These are phyloP conservation scores for Cichorium intybus DNA, from an alignment of 140 eudicot species.

Conservation along the genomic window DNA sequence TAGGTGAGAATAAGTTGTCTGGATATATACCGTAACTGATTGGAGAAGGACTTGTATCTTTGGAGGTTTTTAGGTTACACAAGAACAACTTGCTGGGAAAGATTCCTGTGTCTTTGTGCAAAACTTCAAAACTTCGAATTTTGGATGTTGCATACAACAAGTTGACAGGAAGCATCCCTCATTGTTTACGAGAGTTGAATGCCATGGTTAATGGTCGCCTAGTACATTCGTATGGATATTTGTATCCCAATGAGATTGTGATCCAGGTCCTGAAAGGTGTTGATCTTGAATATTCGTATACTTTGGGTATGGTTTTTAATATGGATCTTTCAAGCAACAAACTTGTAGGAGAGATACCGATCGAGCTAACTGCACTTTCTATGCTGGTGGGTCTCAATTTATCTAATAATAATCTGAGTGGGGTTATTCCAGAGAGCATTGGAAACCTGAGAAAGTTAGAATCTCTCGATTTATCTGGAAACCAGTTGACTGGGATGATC, in stretches of 20 bases:
- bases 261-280: too few relatives aligned
- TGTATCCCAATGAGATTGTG: too few relatives aligned
- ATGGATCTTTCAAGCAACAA: conserved; percentile 40
- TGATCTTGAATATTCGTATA: neutral
- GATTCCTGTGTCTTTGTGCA: conserved; percentile 11
- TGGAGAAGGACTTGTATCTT: neutral
- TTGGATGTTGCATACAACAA: too few relatives aligned
- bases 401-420: conserved; percentile 33
- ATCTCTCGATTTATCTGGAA: too few relatives aligned
- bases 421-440: conserved; percentile 25
- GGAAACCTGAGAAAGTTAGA: too few relatives aligned
- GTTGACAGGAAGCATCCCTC: too few relatives aligned
- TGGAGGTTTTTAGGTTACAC: conserved; percentile 23
- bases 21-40: conserved; percentile 30
- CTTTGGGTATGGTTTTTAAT: neutral
- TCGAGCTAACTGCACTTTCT: too few relatives aligned
- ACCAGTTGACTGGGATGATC: too few relatives aligned
- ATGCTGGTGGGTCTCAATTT: conserved; percentile 22
- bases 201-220: too few relatives aligned
- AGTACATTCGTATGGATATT: too few relatives aligned
- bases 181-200: too few relatives aligned
- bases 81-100: conserved; percentile 13
- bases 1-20: conserved; percentile 23
- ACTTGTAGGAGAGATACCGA: conserved; percentile 22
- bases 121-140: too few relatives aligned